Evolutionary conservation across 2,329 filamentous ascomycete species (phyloP).

Genomic region (Phaeosphaeria sp.): DNA sequence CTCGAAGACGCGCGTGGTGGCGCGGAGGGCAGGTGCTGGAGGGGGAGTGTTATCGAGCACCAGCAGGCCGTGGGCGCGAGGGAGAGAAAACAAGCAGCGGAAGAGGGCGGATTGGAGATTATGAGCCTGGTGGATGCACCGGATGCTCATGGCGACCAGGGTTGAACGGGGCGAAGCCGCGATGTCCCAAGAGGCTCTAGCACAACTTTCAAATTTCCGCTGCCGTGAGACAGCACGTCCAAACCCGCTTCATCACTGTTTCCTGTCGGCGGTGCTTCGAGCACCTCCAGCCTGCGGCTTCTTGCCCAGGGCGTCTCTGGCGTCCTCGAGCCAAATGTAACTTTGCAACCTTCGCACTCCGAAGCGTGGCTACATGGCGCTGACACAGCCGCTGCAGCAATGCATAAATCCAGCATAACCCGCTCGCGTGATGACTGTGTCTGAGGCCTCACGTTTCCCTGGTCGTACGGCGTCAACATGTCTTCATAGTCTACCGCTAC

Average conservation of each 20-base stretch:
- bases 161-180: conserved; percentile 8
- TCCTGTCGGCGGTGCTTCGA: background rate
- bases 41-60: conserved; percentile 5
- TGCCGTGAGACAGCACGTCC: conserved; percentile 3
- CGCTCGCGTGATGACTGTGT: conserved; percentile 7
- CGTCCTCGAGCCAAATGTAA: too few species aligned
- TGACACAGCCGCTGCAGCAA: background rate
- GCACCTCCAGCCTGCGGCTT: background rate
- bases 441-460: conserved; percentile 1
- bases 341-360: background rate
- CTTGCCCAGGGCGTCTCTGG: background rate
- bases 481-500: background rate
- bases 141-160: conserved; percentile 39
- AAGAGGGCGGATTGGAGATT: conserved; percentile 34
- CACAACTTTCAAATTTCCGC: conserved; percentile 18
- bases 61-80: conserved; percentile 12
- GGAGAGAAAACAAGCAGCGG: conserved; percentile 12
- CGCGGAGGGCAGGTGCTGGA: conserved; percentile 6
- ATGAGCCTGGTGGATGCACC: conserved; percentile 40
- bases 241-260: background rate
- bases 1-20: conserved; percentile 23
- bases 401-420: background rate
- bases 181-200: too few species aligned
- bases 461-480: conserved; percentile 2
- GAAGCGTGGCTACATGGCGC: background rate